A percentile compares a stretch with the other conserved stretches of the same genome.
These are phyloP conservation scores for Seiridium unicorne DNA, from an alignment of 2,329 filamentous ascomycete species.

Conservation along the genomic window DNA sequence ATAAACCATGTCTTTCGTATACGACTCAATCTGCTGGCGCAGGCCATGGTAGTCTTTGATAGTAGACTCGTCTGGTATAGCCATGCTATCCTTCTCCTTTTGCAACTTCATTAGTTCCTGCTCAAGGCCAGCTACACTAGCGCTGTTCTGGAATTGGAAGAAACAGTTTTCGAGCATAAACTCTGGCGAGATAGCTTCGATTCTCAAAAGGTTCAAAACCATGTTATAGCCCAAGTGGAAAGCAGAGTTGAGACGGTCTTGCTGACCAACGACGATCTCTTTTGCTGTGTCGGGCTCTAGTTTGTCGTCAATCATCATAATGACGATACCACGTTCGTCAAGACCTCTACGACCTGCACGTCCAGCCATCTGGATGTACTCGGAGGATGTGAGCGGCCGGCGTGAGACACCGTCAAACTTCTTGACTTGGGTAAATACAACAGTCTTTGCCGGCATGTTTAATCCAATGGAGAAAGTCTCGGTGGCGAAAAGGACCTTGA, in stretches of 20 bases:
- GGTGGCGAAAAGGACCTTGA: constrained; percentile 96
- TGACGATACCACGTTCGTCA: constrained; percentile 96
- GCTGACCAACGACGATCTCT: constrained; percentile 91
- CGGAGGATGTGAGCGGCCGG: constrained; percentile 86
- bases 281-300: constrained; percentile 95
- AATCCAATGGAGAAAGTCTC: constrained; percentile 98
- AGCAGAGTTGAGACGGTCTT: constrained; percentile 95
- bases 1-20: constrained; percentile 83
- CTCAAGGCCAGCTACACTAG: constrained; percentile 80
- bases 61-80: constrained; percentile 80
- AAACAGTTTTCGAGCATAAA: constrained; percentile 99
- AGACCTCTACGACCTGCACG: constrained; percentile 95
- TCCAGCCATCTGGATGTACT: constrained; percentile 99
- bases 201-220: constrained; percentile 92
- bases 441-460: constrained; percentile 99
- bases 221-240: constrained; percentile 99
- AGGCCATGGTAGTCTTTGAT: constrained; percentile 95
- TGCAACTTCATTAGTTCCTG: constrained; percentile 80
- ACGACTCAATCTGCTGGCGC: constrained; percentile 77
- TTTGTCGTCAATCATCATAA: constrained; percentile 98
- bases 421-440: constrained; percentile 95
- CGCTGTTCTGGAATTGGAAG: constrained; percentile 95
- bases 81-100: constrained; percentile 67
- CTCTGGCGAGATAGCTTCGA: constrained; percentile 98
- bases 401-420: constrained; percentile 86